Evolutionary conservation across 2,329 filamentous ascomycete genomes (phyloP).

Genomic region (Eutypa lata): DNA sequence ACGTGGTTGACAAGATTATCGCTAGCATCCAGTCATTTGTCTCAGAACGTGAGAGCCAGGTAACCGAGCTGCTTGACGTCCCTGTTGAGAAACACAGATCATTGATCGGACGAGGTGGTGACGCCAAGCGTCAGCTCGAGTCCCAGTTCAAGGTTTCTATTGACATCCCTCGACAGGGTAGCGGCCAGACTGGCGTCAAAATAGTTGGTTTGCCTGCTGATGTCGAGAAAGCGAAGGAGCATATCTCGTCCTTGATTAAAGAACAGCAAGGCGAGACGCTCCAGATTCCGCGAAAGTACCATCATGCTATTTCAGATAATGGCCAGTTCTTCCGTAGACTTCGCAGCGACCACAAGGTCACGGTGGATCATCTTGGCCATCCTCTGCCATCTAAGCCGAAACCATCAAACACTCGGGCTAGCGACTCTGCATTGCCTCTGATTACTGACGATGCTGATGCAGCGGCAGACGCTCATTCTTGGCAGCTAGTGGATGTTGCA

Average conservation of each 20-base stretch:
- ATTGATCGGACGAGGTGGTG: conserved; percentile 88
- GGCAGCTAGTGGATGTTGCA: conserved; percentile 69
- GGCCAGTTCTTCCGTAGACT: conserved; percentile 92
- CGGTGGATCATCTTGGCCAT: conserved; percentile 85
- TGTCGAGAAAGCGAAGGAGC: conserved; percentile 81
- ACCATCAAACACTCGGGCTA: conserved; percentile 50
- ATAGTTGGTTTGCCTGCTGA: conserved; percentile 74
- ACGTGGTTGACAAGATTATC: conserved; percentile 85
- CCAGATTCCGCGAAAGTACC: conserved; percentile 76
- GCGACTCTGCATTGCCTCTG: conserved; percentile 69
- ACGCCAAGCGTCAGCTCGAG: conserved; percentile 81
- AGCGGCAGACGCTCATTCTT: conserved; percentile 69
- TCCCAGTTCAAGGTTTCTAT: conserved; percentile 80
- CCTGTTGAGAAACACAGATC: conserved; percentile 86
- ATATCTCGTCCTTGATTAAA: conserved; percentile 76
- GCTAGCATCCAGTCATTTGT: conserved; percentile 79
- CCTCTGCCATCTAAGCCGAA: conserved; percentile 67
- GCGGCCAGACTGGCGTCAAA: conserved; percentile 80
- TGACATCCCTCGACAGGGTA: conserved; percentile 88
- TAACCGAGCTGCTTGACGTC: conserved; percentile 75
- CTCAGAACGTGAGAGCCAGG: conserved; percentile 77
- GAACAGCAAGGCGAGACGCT: conserved; percentile 85
- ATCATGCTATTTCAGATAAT: conserved; percentile 83
- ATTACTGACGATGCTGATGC: conserved; percentile 82
- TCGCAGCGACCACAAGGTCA: conserved; percentile 81